phyloP scores from a whole-genome alignment of 129 eudicot genomes.

The Chrysanthemum lavandulifolium region DNA sequence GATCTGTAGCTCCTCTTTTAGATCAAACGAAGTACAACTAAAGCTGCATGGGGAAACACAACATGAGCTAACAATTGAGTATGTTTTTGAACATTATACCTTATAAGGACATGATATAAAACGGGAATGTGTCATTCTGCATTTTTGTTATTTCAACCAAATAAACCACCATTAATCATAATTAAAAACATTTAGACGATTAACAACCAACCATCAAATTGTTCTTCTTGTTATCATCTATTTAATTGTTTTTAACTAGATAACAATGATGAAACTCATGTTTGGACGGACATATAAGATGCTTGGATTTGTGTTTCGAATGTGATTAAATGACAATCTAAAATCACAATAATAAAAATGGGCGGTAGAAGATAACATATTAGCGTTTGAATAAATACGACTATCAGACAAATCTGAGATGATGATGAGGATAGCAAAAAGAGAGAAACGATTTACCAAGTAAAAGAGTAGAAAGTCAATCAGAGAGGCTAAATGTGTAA shows the following conservation, averaged over 20 bases:
- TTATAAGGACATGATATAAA: background rate
- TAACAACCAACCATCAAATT: no score
- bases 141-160: background rate
- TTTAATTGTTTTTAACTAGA: background rate
- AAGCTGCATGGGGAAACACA: conserved; percentile 19
- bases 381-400: no score
- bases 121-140: background rate
- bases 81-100: background rate
- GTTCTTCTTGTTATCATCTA: no score
- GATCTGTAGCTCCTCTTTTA: conserved; percentile 5
- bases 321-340: no score
- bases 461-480: no score
- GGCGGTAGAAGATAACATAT: no score
- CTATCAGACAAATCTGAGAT: no score
- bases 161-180: background rate
- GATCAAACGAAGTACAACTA: conserved; percentile 14
- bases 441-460: no score
- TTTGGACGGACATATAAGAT: background rate
- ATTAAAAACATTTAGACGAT: background rate
- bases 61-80: background rate
- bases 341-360: no score
- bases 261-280: background rate
- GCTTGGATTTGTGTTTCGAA: no score
- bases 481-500: no score
- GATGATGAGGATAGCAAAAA: no score